Evolutionary conservation across 2,329 filamentous ascomycete genomes (phyloP).

Genomic region (Colletotrichum sp.): DNA sequence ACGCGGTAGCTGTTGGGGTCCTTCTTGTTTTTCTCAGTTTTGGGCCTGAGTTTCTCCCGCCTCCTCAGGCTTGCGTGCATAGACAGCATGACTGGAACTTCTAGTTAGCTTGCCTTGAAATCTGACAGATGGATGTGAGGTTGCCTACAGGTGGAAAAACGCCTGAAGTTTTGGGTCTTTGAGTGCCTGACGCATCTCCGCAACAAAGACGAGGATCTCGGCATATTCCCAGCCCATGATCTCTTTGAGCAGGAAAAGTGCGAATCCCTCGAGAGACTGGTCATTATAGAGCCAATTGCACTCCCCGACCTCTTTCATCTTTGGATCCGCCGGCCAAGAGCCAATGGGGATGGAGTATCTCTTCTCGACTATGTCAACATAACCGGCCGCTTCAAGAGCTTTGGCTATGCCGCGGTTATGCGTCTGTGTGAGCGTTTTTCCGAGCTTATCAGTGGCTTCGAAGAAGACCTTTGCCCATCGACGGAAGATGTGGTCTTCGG

Average conservation of each 20-base stretch:
- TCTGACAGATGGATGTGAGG: too few relatives aligned
- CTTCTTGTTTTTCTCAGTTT: too few relatives aligned
- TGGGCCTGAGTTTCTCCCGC: too few relatives aligned
- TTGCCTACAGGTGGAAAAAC: too few relatives aligned
- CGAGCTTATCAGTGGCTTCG: constrained; percentile 31
- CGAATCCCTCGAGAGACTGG: constrained; percentile 32
- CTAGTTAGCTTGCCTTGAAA: too few relatives aligned
- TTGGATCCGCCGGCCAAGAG: too few relatives aligned
- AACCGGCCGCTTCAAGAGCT: constrained; percentile 27
- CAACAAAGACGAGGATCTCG: neutral
- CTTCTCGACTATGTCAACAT: constrained; percentile 20
- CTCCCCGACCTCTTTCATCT: neutral
- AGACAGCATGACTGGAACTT: too few relatives aligned
- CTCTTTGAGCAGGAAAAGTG: constrained; percentile 29
- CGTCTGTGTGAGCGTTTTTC: constrained; percentile 1
- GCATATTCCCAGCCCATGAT: constrained; percentile 24
- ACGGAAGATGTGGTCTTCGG: neutral
- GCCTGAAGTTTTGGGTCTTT: too few relatives aligned
- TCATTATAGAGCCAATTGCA: constrained; percentile 20
- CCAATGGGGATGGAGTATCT: constrained; percentile 17
- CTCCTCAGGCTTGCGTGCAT: too few relatives aligned
- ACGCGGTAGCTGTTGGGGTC: too few relatives aligned
- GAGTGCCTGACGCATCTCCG: neutral
- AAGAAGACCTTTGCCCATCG: constrained; percentile 33
- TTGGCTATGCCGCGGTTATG: constrained; percentile 18